Evolutionary conservation across 768 basidiomycete species (phyloP).

Genomic region (Termitomyces sp.): DNA sequence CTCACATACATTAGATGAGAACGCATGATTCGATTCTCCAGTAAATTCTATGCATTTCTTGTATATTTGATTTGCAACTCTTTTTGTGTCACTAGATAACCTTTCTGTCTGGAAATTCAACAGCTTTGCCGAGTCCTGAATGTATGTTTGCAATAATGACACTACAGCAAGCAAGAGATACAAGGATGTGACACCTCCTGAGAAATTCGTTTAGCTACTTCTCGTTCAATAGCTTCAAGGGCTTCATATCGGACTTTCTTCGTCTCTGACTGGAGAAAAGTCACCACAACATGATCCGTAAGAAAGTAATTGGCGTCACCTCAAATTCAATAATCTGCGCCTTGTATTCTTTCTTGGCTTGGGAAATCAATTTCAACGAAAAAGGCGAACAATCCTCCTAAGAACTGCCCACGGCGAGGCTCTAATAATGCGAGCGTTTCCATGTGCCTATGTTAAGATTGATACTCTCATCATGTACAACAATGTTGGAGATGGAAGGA

Average conservation of each 20-base stretch:
- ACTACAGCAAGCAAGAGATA: neutral
- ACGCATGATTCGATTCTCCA: no score
- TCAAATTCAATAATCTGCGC: neutral
- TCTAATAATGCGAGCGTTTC: neutral
- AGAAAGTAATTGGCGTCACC: neutral
- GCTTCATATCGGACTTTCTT: neutral
- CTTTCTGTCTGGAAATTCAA: neutral
- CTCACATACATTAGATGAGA: neutral
- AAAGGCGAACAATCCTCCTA: neutral
- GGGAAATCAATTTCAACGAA: neutral
- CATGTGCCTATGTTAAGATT: neutral
- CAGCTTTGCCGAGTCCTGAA: neutral
- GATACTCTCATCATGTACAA: no score
- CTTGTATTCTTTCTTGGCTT: neutral
- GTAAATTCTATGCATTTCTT: neutral
- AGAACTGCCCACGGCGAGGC: neutral
- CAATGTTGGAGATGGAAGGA: neutral
- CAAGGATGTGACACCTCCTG: neutral
- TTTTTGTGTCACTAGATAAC: neutral
- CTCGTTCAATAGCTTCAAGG: neutral
- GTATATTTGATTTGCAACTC: neutral
- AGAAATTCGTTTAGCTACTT: neutral
- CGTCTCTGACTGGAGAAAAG: neutral
- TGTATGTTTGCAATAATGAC: no score
- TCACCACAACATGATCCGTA: neutral